A percentile compares a stretch with the other conserved stretches of the same genome.
Evolutionary conservation across 2,329 filamentous ascomycete species (phyloP).

Genomic region (Colletotrichum tamarilloi): DNA sequence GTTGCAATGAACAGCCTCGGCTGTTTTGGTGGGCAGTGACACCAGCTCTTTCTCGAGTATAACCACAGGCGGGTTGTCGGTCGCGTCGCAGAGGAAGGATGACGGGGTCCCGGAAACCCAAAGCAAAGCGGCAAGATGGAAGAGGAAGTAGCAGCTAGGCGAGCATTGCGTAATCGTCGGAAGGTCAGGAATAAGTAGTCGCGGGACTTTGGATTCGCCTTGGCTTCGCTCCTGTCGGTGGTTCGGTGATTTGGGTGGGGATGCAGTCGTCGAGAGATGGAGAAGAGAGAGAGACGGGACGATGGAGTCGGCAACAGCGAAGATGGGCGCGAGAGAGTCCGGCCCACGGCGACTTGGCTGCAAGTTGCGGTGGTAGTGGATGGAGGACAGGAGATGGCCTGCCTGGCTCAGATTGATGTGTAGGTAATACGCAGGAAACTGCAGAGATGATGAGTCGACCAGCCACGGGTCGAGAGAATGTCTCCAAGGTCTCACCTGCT

Average conservation of each 20-base stretch:
- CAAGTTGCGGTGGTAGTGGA: not conserved
- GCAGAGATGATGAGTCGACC: not conserved
- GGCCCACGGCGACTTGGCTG: not conserved
- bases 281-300: not conserved
- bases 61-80: conserved; percentile 1
- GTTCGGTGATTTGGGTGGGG: conserved; percentile 19
- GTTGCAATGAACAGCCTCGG: not conserved
- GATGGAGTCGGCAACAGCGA: not conserved
- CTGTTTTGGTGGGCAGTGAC: not conserved
- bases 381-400: not conserved
- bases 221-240: conserved; percentile 10
- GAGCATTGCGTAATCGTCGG: conserved; percentile 26
- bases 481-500: not conserved
- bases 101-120: conserved; percentile 9
- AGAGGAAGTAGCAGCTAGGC: conserved; percentile 11
- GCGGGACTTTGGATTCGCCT: conserved; percentile 2
- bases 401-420: not conserved
- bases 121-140: conserved; percentile 13
- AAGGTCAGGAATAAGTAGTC: not conserved
- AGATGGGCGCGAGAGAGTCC: not conserved
- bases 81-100: conserved; percentile 14
- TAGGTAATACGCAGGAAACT: too few species aligned
- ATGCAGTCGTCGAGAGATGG: conserved; percentile 6
- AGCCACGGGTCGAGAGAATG: not conserved
- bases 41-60: not conserved